Base-by-base conservation (phyloP, 306 rosid species). In the Astragalus membranaceus region DNA sequence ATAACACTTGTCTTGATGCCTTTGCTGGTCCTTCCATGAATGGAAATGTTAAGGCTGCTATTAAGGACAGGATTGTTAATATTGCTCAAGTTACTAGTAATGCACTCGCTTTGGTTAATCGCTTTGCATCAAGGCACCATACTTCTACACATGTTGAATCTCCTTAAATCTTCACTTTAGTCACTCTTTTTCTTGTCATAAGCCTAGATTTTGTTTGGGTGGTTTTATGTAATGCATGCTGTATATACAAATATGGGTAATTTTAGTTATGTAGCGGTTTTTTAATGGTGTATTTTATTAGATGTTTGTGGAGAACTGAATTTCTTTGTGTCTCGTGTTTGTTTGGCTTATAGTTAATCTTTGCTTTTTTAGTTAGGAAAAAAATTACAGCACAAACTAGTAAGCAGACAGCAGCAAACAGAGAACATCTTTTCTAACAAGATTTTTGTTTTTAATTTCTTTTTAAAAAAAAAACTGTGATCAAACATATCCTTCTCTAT, bases 1-100 rank as follows among this genome's bases (percentile, higher is more conserved):
- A 86, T 36, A 64, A 52, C 74, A 88, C 96, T 30, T 91, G 97
- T 75, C 88, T 91, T 16, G 97, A 91, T 62, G 96, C 86, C 14
- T 88, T 91, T 61, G 64, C 62, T 0, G 86, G 76, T 50, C 61
- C 59, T 41, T 14, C 10, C 36, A 83, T 78, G 83, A 75, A 83
- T 68, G 96, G 86, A n/a, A 77, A 67, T 20, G 61, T 87, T 4
- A 91, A 85, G 85, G 68, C 30, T 17, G 73, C 72, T 8, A 75
- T 87, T 29, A 81, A 69, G 26, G 67, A 78, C 9, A 88, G 85
- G 64, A 67, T 87, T 23, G 33, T 59, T 0, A 6, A 56, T 73
- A 86, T 91, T 75, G 83, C 96, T 80, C 97, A 87, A 46, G 67
- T 88, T n/a, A 91, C 93, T 3, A 91, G 97, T 75, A 91, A 91